These are phyloP conservation scores for Coniochaeta sp. DNA, from an alignment of 2,329 filamentous ascomycete genomes.

Conservation along the genomic window DNA sequence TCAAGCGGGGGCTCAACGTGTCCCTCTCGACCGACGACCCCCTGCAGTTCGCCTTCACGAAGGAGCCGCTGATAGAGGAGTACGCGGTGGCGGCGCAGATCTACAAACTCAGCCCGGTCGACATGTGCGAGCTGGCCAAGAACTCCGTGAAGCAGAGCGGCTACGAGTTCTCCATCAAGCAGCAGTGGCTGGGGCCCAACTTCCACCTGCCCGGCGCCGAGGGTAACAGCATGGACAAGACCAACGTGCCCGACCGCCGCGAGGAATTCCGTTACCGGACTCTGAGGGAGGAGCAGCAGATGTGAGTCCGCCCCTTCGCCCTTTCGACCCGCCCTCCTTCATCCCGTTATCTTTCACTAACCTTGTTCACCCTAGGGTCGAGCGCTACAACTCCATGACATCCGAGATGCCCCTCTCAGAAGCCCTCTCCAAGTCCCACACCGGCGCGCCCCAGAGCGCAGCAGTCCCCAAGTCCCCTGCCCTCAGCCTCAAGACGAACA, in stretches of 20 bases:
- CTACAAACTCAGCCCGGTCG: constrained; percentile 91
- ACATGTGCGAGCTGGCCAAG: constrained; percentile 97
- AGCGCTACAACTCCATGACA: constrained; percentile 32
- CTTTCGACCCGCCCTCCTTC: background rate
- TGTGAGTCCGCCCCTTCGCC: constrained; percentile 60
- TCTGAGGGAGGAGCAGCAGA: constrained; percentile 69
- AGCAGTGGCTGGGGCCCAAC: constrained; percentile 79
- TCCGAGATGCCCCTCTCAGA: constrained; percentile 5
- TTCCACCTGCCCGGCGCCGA: constrained; percentile 71
- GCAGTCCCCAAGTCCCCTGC: constrained; percentile 13
- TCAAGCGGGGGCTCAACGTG: constrained; percentile 88
- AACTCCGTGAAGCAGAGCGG: constrained; percentile 93
- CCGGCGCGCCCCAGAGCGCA: background rate
- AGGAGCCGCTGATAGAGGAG: constrained; percentile 95
- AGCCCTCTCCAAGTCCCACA: background rate
- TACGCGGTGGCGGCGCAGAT: constrained; percentile 98
- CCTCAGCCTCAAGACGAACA: constrained; percentile 12
- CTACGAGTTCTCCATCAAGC: constrained; percentile 82
- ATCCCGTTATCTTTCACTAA: background rate
- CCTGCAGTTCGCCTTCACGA: constrained; percentile 95
- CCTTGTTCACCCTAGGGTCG: constrained; percentile 23
- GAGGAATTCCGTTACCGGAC: constrained; percentile 88
- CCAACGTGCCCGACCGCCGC: constrained; percentile 88
- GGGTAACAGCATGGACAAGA: constrained; percentile 91
- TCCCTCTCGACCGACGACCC: constrained; percentile 96